Conservation (phyloP, 768 basidiomycete genomes). For the Pleurotus tuber-regium region DNA sequence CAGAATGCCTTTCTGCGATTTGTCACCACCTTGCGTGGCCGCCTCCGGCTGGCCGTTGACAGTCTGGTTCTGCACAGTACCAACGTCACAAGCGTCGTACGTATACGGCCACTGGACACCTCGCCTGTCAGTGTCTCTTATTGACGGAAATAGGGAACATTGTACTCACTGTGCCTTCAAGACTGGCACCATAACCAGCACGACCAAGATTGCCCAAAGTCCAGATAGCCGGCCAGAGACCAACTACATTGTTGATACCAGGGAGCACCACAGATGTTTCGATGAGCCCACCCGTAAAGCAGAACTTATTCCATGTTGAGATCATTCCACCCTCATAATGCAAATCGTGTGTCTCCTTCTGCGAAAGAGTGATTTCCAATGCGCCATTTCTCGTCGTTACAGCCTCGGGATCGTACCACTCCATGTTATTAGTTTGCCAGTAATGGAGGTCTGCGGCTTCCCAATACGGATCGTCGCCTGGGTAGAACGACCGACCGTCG, state of each 20-base stretch:
- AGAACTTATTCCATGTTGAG: slow-evolving; percentile 86
- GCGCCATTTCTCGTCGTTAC: slow-evolving; percentile 72
- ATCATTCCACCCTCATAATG: slow-evolving; percentile 73
- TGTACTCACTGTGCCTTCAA: slow-evolving; percentile 68
- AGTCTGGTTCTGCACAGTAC: slow-evolving; percentile 86
- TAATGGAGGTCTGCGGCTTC: slow-evolving; percentile 82
- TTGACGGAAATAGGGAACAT: background rate
- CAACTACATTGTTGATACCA: slow-evolving; percentile 59
- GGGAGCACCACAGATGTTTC: slow-evolving; percentile 69
- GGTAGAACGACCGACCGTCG: slow-evolving; percentile 78
- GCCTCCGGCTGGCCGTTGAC: slow-evolving; percentile 59
- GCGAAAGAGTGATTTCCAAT: slow-evolving; percentile 70
- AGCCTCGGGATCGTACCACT: slow-evolving; percentile 88
- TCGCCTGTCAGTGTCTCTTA: background rate
- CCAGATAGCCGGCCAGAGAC: slow-evolving; percentile 83
- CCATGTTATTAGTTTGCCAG: slow-evolving; percentile 77
- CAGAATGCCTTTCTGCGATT: slow-evolving; percentile 46
- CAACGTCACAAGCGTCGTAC: slow-evolving; percentile 88
- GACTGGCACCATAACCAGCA: slow-evolving; percentile 83
- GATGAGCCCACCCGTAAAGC: slow-evolving; percentile 86
- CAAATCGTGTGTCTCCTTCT: slow-evolving; percentile 66
- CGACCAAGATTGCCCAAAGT: slow-evolving; percentile 82
- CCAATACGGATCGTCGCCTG: slow-evolving; percentile 90
- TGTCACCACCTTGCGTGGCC: slow-evolving; percentile 62
- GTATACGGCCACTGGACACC: slow-evolving; percentile 71